Conservation (phyloP, 352 stramenopile species). For the Pythium aristosporum region DNA sequence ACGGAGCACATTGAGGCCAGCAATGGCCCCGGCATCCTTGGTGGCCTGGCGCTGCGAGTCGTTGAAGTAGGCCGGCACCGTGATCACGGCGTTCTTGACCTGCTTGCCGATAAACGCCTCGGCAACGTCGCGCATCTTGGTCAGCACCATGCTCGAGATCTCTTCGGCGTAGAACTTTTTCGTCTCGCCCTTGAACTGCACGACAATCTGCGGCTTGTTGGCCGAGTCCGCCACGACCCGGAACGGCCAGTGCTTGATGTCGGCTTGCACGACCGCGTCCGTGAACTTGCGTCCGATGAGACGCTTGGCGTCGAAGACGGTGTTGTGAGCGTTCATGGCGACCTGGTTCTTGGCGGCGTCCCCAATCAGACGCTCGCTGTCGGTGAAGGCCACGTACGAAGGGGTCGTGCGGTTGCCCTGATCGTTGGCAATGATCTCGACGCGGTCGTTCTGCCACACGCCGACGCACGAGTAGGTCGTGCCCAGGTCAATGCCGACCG, state of each 20-base stretch:
- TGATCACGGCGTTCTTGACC: slow-evolving; percentile 32
- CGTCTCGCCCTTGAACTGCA: slow-evolving; percentile 36
- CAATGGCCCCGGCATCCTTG: slow-evolving; percentile 31
- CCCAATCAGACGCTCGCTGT: slow-evolving; percentile 93
- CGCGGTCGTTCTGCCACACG: slow-evolving; percentile 97
- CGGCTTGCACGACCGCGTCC: slow-evolving; percentile 82
- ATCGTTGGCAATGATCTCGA: slow-evolving; percentile 95
- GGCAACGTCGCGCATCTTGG: slow-evolving; percentile 49
- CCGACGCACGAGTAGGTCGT: slow-evolving; percentile 97
- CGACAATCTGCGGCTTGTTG: slow-evolving; percentile 54
- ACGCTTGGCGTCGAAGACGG: slow-evolving; percentile 32
- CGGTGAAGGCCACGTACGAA: slow-evolving; percentile 95
- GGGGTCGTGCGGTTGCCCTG: slow-evolving; percentile 95
- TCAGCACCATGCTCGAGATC: slow-evolving; percentile 57
- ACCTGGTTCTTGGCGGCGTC: slow-evolving; percentile 94
- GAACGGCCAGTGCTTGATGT: slow-evolving; percentile 60
- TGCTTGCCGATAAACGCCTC: slow-evolving; percentile 36
- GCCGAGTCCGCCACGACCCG: slow-evolving; percentile 41
- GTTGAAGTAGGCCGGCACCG: slow-evolving; percentile 34
- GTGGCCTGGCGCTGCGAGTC: slow-evolving; percentile 34
- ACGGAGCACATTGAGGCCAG: slow-evolving; percentile 21
- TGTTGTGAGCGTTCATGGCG: slow-evolving; percentile 83
- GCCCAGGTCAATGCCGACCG: slow-evolving; percentile 96
- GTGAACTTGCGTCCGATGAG: slow-evolving; percentile 92
- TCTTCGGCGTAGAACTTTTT: slow-evolving; percentile 72